Conservation (phyloP, 176 grass and related monocot species). For the Elymus sibiricus region DNA sequence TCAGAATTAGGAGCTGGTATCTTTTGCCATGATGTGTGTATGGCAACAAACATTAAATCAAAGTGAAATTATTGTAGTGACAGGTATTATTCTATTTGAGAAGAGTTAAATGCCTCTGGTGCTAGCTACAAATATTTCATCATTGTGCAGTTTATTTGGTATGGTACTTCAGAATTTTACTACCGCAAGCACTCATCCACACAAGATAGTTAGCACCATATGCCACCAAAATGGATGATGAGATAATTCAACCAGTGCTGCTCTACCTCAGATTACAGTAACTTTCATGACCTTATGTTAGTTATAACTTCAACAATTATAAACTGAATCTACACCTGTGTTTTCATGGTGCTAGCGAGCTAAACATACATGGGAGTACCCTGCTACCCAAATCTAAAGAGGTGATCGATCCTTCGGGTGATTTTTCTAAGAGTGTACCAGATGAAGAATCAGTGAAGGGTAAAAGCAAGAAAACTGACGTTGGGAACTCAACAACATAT, state of each 20-base stretch:
- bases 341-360: slow-evolving; percentile 46
- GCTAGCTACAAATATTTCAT: background rate
- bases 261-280: background rate
- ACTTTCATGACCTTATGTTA: background rate
- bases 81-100: background rate
- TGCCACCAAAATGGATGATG: background rate
- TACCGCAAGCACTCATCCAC: no score
- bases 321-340: background rate
- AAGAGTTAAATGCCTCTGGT: background rate
- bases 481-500: no score
- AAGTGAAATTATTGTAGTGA: background rate
- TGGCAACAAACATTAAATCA: no score
- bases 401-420: slow-evolving; percentile 62
- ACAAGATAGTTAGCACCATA: background rate
- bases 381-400: slow-evolving; percentile 80
- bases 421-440: slow-evolving; percentile 52
- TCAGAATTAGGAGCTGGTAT: no score
- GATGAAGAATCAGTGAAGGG: background rate
- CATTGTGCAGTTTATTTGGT: background rate
- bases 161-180: no score
- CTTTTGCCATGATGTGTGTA: no score
- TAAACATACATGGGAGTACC: slow-evolving; percentile 77
- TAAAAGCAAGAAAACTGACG: no score
- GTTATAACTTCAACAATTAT: background rate
- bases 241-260: no score